Conservation (phyloP, 345 rosid genomes). For the Gossypium thurberi region DNA sequence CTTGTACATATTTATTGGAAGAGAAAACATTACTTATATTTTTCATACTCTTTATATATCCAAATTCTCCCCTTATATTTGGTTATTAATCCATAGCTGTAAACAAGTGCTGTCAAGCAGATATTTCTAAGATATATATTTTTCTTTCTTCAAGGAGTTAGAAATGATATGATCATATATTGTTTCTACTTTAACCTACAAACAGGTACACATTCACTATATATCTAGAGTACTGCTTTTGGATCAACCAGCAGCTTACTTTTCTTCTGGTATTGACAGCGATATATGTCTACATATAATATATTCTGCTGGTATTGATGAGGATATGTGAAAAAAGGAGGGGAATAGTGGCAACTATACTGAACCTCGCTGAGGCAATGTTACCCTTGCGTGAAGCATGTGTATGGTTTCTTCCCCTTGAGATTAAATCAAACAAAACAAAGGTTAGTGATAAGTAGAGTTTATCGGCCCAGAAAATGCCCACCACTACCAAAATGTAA, state of each 20-base stretch:
- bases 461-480: not conserved
- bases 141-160: too few species aligned
- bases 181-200: not conserved
- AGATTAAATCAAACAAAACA: not conserved
- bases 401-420: not conserved
- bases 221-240: not conserved
- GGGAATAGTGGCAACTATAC: not conserved
- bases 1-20: too few species aligned
- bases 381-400: not conserved
- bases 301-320: not conserved
- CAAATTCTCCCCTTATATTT: too few species aligned
- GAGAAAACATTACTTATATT: too few species aligned
- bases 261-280: not conserved
- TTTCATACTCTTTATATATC: too few species aligned
- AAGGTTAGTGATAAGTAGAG: not conserved
- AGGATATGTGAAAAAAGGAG: not conserved
- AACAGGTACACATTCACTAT: not conserved
- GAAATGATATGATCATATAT: not conserved
- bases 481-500: too few species aligned
- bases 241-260: not conserved
- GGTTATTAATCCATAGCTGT: too few species aligned
- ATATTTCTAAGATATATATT: not conserved
- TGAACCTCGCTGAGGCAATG: not conserved
- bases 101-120: not conserved
- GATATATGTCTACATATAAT: too few species aligned